A percentile compares a stretch with the other conserved stretches of the same genome.
Evolutionary conservation across 2,329 filamentous ascomycete species (phyloP).

Genomic region (Xylaria sp.): DNA sequence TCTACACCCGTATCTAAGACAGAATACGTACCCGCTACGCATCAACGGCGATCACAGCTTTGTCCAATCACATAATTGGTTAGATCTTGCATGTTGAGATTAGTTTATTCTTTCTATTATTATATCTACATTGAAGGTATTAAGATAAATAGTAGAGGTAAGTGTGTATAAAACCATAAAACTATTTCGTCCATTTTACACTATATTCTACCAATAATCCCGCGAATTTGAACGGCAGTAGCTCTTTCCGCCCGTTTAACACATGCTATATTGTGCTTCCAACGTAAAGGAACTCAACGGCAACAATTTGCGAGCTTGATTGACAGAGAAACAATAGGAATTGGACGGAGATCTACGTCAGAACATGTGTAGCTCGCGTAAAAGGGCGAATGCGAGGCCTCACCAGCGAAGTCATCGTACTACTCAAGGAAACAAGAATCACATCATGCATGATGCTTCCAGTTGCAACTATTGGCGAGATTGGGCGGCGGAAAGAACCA

Average conservation of each 20-base stretch:
- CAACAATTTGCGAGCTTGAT: neutral
- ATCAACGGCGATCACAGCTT: neutral
- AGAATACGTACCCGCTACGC: neutral
- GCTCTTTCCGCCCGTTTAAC: neutral
- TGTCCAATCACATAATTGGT: neutral
- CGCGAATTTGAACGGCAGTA: neutral
- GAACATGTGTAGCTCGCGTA: neutral
- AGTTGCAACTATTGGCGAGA: neutral
- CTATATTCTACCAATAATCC: neutral
- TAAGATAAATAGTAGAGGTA: neutral
- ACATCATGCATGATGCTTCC: no score
- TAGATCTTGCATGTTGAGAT: neutral
- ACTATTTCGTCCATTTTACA: neutral
- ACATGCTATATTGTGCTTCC: neutral
- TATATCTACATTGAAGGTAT: neutral
- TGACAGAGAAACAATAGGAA: neutral
- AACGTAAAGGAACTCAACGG: neutral
- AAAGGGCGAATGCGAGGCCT: neutral
- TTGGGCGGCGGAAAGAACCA: neutral
- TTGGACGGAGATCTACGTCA: neutral
- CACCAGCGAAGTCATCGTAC: neutral
- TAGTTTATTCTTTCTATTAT: neutral
- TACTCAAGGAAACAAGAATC: neutral
- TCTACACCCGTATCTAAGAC: neutral
- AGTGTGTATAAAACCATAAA: no score